Base-by-base conservation (phyloP, 768 basidiomycete species). In the Symmetrospora coprosmae region DNA sequence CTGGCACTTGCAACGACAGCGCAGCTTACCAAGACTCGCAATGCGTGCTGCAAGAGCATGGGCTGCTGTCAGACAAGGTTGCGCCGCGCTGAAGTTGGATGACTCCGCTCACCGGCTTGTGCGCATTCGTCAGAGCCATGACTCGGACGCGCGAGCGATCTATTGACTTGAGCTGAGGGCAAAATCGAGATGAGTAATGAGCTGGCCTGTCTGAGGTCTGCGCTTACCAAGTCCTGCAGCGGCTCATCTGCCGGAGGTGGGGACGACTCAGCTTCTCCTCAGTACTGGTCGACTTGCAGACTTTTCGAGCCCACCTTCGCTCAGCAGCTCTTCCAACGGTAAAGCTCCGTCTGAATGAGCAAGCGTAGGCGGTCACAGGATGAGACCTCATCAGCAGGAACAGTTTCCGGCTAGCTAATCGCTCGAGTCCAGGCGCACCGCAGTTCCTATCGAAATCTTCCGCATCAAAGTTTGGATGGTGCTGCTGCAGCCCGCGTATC, bases 101-200 rank as follows among this genome's bases (percentile, higher is more conserved):
- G n/a, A n/a, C n/a, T n/a, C n/a, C n/a, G 40, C 52, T 16, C 31
- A 55, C 52, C 6, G 55, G 55, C 31, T 31, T 58, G 41, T 58
- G 28, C 8, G 55, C 55, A 38, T 58, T 58, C 16, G 55, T 58
- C 21, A 58, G 33, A 6, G 55, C 55, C 55, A 58, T 58, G 9
- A 58, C 43, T 37, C 31, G 43, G 38, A 58, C 55, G n/a, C 35
- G 25, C 27, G 30, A 43, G 13, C 55, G 55, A 35, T 58, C 55
- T 21, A 58, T 45, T 21, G 41, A 31, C 8, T 13, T 27, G 40
- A 58, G 41, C 55, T 58, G 49, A 7, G 31, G 34, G 7, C 14
- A 16, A 23, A 13, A 23, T 34, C 4, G 6, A 17, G 8, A 4
- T 14, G 7, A 25, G n/a, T 33, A 43, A 21, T 23, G n/a, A n/a